Conservation (phyloP, 1,284 basidiomycete species). For the Ustilago esculenta region DNA sequence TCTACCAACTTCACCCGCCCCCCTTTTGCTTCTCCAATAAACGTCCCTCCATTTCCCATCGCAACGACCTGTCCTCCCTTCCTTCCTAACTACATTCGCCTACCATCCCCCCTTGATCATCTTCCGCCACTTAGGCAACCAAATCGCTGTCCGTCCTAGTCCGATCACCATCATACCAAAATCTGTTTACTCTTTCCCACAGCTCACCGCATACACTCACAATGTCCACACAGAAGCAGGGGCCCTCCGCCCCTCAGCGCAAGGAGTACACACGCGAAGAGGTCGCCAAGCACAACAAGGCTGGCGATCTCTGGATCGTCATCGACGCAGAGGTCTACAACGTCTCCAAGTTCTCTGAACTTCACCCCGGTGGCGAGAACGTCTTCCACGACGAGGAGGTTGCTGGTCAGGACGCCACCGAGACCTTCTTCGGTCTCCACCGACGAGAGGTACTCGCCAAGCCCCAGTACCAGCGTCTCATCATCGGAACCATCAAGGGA, state of each 20-base stretch:
- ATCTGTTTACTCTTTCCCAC: not conserved
- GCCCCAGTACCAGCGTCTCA: constrained; percentile 58
- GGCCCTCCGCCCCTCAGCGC: constrained; percentile 33
- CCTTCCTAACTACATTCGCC: constrained; percentile 4
- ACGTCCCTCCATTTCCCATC: constrained; percentile 4
- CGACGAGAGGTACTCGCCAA: constrained; percentile 61
- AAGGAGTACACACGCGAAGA: constrained; percentile 77
- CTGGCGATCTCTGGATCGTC: constrained; percentile 89
- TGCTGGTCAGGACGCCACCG: constrained; percentile 65
- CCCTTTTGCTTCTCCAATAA: not conserved
- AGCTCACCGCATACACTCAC: constrained; percentile 6
- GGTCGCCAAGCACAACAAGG: constrained; percentile 87
- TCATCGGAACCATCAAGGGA: constrained; percentile 62
- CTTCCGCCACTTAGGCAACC: not conserved
- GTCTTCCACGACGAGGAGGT: constrained; percentile 64
- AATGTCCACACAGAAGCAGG: constrained; percentile 51
- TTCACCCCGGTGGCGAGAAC: constrained; percentile 65
- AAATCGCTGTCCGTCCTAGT: not conserved
- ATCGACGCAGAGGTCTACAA: constrained; percentile 66
- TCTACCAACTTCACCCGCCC: not conserved
- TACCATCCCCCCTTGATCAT: not conserved
- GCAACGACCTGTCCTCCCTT: constrained; percentile 1
- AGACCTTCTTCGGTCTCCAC: constrained; percentile 66
- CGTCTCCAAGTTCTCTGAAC: constrained; percentile 64
- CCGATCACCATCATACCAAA: not conserved